Percentiles rank a stretch among this genome's conserved stretches.
These are phyloP conservation scores for Malus hybrid DNA, from an alignment of 331 rosid species.

Conservation along the genomic window DNA sequence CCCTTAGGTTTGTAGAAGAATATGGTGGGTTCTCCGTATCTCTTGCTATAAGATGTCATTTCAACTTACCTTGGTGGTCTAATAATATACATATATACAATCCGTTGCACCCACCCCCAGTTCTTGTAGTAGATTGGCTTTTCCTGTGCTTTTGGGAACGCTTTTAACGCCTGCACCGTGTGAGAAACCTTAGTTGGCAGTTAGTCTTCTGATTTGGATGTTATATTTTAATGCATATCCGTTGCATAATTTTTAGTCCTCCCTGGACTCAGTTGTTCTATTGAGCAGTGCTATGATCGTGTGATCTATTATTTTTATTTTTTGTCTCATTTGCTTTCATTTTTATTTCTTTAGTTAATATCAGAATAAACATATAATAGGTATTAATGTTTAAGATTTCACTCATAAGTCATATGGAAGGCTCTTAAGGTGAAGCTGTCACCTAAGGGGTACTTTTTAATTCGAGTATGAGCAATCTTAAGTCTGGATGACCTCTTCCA, in stretches of 20 bases:
- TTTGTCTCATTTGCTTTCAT: too few relatives aligned
- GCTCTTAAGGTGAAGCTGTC: not conserved
- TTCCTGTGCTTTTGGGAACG: not conserved
- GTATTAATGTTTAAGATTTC: not conserved
- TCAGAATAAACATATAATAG: not conserved
- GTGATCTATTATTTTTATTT: too few relatives aligned
- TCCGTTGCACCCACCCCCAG: not conserved
- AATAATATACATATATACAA: not conserved
- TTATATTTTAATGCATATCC: not conserved
- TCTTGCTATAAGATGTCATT: conserved; percentile 4
- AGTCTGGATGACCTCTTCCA: not conserved
- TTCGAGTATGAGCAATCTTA: not conserved
- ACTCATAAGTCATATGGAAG: not conserved
- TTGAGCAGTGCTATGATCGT: too few relatives aligned
- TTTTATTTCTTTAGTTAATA: too few relatives aligned
- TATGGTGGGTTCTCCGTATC: conserved; percentile 49
- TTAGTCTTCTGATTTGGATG: not conserved
- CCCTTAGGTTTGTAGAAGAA: conserved; percentile 67
- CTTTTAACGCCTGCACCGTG: not conserved
- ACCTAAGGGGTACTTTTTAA: not conserved
- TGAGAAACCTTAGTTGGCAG: not conserved
- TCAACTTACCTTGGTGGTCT: not conserved
- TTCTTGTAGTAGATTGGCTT: not conserved
- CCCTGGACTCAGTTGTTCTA: too few relatives aligned
- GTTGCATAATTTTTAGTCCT: not conserved